Base-by-base conservation (phyloP, 352 stramenopile genomes). In the Pythium plurisporium region DNA sequence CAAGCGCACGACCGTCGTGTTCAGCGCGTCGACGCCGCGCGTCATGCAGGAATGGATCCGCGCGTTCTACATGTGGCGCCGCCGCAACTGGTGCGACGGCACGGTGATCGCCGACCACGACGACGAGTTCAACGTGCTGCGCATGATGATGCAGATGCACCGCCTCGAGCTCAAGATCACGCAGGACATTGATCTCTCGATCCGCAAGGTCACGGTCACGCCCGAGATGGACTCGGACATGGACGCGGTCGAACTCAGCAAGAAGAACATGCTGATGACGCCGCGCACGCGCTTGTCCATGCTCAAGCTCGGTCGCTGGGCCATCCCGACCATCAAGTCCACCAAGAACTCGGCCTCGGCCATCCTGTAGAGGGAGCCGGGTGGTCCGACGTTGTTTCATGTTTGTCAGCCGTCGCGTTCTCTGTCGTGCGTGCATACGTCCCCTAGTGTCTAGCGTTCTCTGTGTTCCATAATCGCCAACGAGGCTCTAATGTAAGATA, bases 21-120 rank as follows among this genome's bases (percentile, higher is more conserved):
- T 92, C 12, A 82, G 79, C 38, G 82, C 76, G 2, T 83, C 74
- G 12, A 75, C 74, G 3, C 63, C 64, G 3, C 69, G 76, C 19
- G 66, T 84, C 5, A 67, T 70, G 36, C 54, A 70, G 9, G 64
- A 86, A 34, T 92, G 82, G 82, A 81, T 89, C 23, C 60, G 69
- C 25, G 82, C 82, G 20, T 70, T 90, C 26, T 76, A 82, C 45
- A 86, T 80, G 19, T 92, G 82, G 82, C 78, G 79, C 31, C 79
- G 82, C 36, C 76, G 78, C 49, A 90, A 89, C 55, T 92, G 82
- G 82, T 76, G 77, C 34, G 79, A 92, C 27, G 75, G 77, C 41
- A 58, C 79, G 10, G 66, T 86, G 23, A 82, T 92, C 48, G 52
- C 69, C 17, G 79, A 73, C 29, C 72, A 66, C 41, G 79, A 87